Evolutionary conservation across 192 early-diverging fungal genomes (phyloP).

Genomic region (Allomyces macrogynus): DNA sequence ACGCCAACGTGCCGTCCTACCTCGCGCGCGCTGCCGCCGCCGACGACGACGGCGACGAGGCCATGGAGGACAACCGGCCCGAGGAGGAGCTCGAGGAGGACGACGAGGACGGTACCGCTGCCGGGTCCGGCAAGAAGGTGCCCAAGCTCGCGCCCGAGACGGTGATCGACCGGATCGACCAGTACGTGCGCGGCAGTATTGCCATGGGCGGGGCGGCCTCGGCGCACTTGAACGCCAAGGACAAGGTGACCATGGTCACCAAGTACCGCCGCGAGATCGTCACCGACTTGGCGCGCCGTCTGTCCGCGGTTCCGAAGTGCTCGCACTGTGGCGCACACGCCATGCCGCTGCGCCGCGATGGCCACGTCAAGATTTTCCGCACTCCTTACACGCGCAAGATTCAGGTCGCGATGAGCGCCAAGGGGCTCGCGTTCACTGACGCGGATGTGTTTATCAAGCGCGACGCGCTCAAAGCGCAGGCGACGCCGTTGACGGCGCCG

Average conservation of each 20-base stretch:
- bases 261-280: slow-evolving; percentile 23
- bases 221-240: slow-evolving; percentile 9
- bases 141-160: slow-evolving; percentile 16
- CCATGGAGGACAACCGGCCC: slow-evolving; percentile 14
- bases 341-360: slow-evolving; percentile 52
- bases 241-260: slow-evolving; percentile 14
- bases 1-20: background rate
- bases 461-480: background rate
- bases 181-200: slow-evolving; percentile 29
- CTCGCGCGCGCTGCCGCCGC: background rate
- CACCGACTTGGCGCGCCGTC: slow-evolving; percentile 17
- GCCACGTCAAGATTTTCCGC: slow-evolving; percentile 66
- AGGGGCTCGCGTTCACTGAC: slow-evolving; percentile 23
- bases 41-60: slow-evolving; percentile 20
- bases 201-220: slow-evolving; percentile 3
- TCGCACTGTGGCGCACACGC: slow-evolving; percentile 20
- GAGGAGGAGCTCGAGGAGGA: slow-evolving; percentile 30
- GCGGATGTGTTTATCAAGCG: slow-evolving; percentile 13
- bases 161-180: slow-evolving; percentile 39
- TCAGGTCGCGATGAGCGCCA: slow-evolving; percentile 30
- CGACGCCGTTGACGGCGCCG: background rate
- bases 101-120: slow-evolving; percentile 9
- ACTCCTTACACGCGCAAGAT: slow-evolving; percentile 46
- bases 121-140: background rate
- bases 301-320: slow-evolving; percentile 18